A percentile compares a stretch with the other conserved stretches of the same genome.
Conservation (phyloP, 1,284 basidiomycete species). For the Ceratobasidium sp. region DNA sequence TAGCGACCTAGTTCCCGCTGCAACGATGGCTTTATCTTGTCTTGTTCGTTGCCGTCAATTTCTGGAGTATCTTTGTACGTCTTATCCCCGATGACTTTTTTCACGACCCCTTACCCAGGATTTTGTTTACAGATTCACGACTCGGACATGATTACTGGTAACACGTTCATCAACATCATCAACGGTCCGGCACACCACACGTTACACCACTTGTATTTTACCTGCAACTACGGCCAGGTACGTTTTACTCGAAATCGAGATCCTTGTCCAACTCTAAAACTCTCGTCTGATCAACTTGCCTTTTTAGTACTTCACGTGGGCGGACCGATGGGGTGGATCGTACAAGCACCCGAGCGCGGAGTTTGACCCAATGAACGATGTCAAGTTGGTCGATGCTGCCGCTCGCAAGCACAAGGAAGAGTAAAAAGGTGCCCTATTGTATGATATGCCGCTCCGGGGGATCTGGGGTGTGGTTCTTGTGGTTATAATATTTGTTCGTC, state of each 20-base stretch:
- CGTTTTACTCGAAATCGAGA: conserved; percentile 43
- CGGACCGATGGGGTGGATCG: conserved; percentile 85
- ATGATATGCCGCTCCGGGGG: background rate
- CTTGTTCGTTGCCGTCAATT: conserved; percentile 90
- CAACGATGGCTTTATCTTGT: conserved; percentile 86
- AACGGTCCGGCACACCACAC: conserved; percentile 99
- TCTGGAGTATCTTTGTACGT: conserved; percentile 88
- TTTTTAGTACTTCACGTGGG: conserved; percentile 91
- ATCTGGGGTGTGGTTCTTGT: background rate
- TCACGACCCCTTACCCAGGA: conserved; percentile 17
- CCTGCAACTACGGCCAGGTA: conserved; percentile 92
- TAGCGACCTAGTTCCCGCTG: conserved; percentile 74
- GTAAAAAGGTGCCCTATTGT: background rate
- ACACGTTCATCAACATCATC: conserved; percentile 89
- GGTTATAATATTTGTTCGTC: conserved; percentile 3
- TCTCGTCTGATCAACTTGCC: conserved; percentile 41
- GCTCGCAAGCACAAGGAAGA: conserved; percentile 22
- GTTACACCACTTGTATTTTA: conserved; percentile 95
- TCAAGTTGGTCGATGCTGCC: conserved; percentile 56
- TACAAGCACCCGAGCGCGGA: conserved; percentile 88
- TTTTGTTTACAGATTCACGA: conserved; percentile 84
- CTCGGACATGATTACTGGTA: conserved; percentile 99
- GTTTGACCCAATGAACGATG: conserved; percentile 88
- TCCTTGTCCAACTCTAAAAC: conserved; percentile 17
- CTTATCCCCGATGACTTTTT: conserved; percentile 19